phyloP scores from a whole-genome alignment of 2,329 filamentous ascomycete species.

The Drechmeria coniospora region DNA sequence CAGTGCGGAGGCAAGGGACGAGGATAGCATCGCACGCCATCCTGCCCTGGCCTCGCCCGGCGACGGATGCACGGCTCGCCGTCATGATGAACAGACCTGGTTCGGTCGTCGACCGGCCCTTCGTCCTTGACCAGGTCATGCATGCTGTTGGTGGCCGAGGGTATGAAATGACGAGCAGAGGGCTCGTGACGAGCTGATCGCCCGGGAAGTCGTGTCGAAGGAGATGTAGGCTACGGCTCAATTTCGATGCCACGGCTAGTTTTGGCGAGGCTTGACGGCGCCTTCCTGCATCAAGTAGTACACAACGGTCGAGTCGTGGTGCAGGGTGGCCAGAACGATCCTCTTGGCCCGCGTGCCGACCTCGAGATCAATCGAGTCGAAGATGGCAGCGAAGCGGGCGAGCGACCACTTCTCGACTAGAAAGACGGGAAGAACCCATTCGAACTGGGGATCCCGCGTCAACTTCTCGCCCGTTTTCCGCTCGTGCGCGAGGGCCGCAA shows the following conservation, averaged over 20 bases:
- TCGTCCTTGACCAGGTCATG: slow-evolving; percentile 67
- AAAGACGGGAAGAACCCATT: slow-evolving; percentile 66
- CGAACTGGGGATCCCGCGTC: slow-evolving; percentile 38
- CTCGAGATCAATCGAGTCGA: slow-evolving; percentile 42
- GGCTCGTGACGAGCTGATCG: slow-evolving; percentile 62
- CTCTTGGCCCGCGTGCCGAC: slow-evolving; percentile 42
- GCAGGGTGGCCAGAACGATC: slow-evolving; percentile 56
- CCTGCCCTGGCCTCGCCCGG: no score
- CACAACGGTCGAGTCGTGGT: slow-evolving; percentile 68
- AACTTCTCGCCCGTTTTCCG: slow-evolving; percentile 29
- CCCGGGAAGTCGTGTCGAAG: slow-evolving; percentile 51
- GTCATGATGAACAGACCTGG: no score
- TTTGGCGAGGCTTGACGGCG: slow-evolving; percentile 75
- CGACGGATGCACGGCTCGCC: no score
- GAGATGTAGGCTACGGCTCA: not conserved
- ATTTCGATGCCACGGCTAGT: slow-evolving; percentile 34
- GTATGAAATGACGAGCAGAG: slow-evolving; percentile 58
- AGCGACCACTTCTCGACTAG: slow-evolving; percentile 60
- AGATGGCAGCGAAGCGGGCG: slow-evolving; percentile 48
- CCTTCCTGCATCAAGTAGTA: slow-evolving; percentile 79
- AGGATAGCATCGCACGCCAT: no score
- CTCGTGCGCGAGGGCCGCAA: slow-evolving; percentile 50
- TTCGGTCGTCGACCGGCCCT: no score
- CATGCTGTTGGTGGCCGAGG: slow-evolving; percentile 47
- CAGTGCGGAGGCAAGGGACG: no score